Conservation (phyloP, 2,329 filamentous ascomycete genomes). For the Paecilomyces variotii region DNA sequence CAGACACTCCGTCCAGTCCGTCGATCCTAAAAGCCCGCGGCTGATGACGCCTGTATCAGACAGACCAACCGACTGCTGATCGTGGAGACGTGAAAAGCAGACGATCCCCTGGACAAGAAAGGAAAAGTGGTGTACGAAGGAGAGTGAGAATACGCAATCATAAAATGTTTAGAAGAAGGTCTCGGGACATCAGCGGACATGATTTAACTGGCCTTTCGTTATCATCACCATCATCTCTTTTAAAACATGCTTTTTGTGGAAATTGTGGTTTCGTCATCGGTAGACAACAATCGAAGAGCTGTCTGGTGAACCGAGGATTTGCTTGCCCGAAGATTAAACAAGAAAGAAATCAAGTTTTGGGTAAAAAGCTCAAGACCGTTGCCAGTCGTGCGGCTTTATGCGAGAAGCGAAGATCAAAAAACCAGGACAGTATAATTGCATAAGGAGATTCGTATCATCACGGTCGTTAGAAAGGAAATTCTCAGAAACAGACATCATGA, state of each 20-base stretch:
- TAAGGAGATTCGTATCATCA: constrained; percentile 16
- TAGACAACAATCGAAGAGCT: background rate
- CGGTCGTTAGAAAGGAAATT: constrained; percentile 11
- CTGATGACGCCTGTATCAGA: background rate
- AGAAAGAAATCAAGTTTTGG: constrained; percentile 1
- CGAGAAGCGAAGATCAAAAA: background rate
- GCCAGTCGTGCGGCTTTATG: background rate
- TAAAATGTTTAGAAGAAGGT: background rate
- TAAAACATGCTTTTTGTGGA: constrained; percentile 2
- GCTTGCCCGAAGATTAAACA: constrained; percentile 1
- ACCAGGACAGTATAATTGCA: constrained; percentile 1
- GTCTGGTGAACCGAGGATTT: constrained; percentile 1
- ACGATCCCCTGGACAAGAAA: background rate
- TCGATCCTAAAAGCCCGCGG: background rate
- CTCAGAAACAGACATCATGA: background rate
- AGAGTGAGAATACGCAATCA: background rate
- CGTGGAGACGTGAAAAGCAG: background rate
- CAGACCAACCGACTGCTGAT: background rate
- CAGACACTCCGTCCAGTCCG: too few relatives aligned
- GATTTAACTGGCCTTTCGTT: constrained; percentile 4
- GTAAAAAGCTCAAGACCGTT: background rate
- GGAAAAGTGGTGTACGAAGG: background rate
- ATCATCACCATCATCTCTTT: constrained; percentile 7
- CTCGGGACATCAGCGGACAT: background rate
- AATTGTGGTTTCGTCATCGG: background rate